Conservation (phyloP, 2,329 filamentous ascomycete species). For the Xylaria sp. region DNA sequence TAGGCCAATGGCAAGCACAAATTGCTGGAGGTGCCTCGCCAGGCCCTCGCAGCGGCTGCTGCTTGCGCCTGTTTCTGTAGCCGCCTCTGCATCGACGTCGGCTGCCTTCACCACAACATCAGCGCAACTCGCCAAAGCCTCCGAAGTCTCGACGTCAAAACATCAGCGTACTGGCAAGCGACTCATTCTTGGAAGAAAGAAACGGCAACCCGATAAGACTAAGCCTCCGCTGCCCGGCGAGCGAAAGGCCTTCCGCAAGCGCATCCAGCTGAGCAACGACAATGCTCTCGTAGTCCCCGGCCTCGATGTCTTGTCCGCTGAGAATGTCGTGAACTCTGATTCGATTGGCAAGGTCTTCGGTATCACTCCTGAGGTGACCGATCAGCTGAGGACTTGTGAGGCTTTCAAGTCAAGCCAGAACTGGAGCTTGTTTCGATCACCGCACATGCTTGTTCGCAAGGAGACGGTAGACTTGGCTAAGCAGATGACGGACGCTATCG, state of each 20-base stretch:
- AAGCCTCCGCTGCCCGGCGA: slow-evolving; percentile 78
- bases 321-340: slow-evolving; percentile 64
- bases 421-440: slow-evolving; percentile 87
- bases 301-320: slow-evolving; percentile 68
- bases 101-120: slow-evolving; percentile 48
- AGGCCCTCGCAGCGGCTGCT: slow-evolving; percentile 53
- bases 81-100: slow-evolving; percentile 48
- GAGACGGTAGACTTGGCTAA: slow-evolving; percentile 80
- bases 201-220: slow-evolving; percentile 59
- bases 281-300: slow-evolving; percentile 84
- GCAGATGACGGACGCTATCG: slow-evolving; percentile 67
- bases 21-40: slow-evolving; percentile 69
- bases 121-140: slow-evolving; percentile 30
- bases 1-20: slow-evolving; percentile 64
- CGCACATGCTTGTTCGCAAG: slow-evolving; percentile 79
- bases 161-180: slow-evolving; percentile 54
- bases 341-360: slow-evolving; percentile 75
- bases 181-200: slow-evolving; percentile 60
- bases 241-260: slow-evolving; percentile 86
- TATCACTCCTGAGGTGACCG: slow-evolving; percentile 76
- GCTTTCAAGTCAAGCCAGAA: slow-evolving; percentile 92
- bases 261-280: slow-evolving; percentile 91
- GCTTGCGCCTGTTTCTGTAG: slow-evolving; percentile 38
- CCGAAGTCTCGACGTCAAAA: slow-evolving; percentile 14
- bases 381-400: slow-evolving; percentile 83